phyloP scores from a whole-genome alignment of 345 rosid genomes.

The Dipteronia dyeriana region DNA sequence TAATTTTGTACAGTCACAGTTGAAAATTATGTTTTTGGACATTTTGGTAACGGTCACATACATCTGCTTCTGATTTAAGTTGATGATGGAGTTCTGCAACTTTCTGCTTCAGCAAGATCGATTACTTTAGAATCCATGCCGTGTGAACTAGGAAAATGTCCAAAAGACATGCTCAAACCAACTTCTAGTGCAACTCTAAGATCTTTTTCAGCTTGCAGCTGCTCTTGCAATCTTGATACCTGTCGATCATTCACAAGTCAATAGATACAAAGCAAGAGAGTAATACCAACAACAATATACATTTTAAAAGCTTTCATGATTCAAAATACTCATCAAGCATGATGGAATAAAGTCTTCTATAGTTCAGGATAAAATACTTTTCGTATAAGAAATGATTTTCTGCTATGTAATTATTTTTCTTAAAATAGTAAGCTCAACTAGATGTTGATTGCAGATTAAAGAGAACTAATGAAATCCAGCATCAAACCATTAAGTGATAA shows the following conservation, averaged over 20 bases:
- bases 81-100: constrained; percentile 99
- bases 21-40: constrained; percentile 73
- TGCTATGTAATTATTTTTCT: no score
- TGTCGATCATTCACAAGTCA: constrained; percentile 35
- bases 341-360: no score
- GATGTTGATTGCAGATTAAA: no score
- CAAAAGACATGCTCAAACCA: constrained; percentile 97
- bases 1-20: constrained; percentile 57
- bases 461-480: neutral
- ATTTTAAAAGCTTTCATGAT: neutral
- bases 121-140: constrained; percentile 93
- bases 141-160: constrained; percentile 76
- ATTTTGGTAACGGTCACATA: constrained; percentile 73
- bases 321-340: no score
- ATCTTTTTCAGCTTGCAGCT: constrained; percentile 98
- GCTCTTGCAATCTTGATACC: constrained; percentile 98
- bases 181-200: constrained; percentile 97
- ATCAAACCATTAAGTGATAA: neutral
- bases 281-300: neutral
- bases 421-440: no score
- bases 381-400: no score
- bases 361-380: no score
- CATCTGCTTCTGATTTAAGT: constrained; percentile 50
- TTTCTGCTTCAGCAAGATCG: constrained; percentile 76
- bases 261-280: neutral